Evolutionary conservation across 306 rosid genomes (phyloP), one percentile per base, ranked within the genome.

Genomic region (Quercus bicolor): DNA sequence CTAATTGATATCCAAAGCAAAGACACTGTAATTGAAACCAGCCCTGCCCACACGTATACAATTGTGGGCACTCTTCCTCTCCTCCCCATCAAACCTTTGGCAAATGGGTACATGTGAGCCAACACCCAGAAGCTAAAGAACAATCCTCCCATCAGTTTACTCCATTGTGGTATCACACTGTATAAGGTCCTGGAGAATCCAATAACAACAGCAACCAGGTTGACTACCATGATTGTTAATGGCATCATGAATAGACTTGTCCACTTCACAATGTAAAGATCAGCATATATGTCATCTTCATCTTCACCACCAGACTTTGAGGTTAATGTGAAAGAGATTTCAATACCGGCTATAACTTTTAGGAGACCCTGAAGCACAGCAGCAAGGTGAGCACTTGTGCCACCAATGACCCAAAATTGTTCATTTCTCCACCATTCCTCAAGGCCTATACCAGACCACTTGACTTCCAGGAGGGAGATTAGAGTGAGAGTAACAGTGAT

Each of bases 361-460:
- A 93, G 74, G 52, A 93, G 82, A 3, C 98, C 97, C 77, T 93
- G 98, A 20, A 91, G 7, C 19, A 91, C 98, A 6, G 97, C 98
- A 1, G 78, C 92, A 69, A 91, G 93, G 87, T 93, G 98, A 20
- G 98, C 90, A 66, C 98, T 93, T 2, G 97, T 88, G 26, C 98
- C 98, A 18, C 97, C 98, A 23, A 93, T 93, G 69, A 86, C 87
- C 98, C 97, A 91, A 78, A 93, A 93, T 61, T 93, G 98, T 74
- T 93, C 97, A 15, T 91, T 93, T 5, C 97, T 70, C 98, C 98
- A 93, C 87, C 91, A 91, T 74, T 93, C 97, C 78, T 93, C 98
- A 0, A 93, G 91, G 2, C 86, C 91, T 16, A 87, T 88, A 12
- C 98, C 97, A 1, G 98, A 93, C 97, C 97, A 93, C 64, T 81